phyloP scores from a whole-genome alignment of 192 early-diverging fungal genomes.

The Gaertneriomyces semiglobifer region DNA sequence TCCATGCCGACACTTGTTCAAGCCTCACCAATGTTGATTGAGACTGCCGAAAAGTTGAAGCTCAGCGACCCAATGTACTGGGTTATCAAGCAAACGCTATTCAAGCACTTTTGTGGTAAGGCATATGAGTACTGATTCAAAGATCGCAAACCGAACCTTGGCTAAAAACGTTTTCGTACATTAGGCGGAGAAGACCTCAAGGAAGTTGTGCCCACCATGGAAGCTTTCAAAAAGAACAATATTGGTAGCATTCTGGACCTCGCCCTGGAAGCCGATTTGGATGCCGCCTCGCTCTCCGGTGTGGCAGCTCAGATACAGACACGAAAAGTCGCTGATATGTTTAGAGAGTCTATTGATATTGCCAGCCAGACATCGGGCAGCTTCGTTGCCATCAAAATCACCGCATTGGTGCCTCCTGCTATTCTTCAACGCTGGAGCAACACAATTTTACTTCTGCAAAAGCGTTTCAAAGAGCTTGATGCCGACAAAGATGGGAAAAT shows the following conservation, averaged over 20 bases:
- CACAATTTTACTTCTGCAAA: constrained; percentile 45
- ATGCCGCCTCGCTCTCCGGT: constrained; percentile 31
- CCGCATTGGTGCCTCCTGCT: constrained; percentile 72
- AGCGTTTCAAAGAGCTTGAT: constrained; percentile 43
- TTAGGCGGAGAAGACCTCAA: constrained; percentile 79
- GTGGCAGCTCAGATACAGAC: constrained; percentile 38
- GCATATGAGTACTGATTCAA: background rate
- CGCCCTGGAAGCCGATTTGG: constrained; percentile 66
- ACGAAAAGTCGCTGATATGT: constrained; percentile 63
- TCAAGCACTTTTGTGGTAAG: constrained; percentile 84
- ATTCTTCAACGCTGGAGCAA: constrained; percentile 72
- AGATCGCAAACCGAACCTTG: background rate
- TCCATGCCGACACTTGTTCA: constrained; percentile 61
- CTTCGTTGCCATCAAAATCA: constrained; percentile 87
- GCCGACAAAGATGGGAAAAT: constrained; percentile 27
- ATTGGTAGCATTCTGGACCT: constrained; percentile 87
- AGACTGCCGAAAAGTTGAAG: constrained; percentile 48
- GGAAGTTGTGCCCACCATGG: constrained; percentile 83
- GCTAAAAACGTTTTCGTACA: constrained; percentile 3
- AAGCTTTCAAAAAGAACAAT: constrained; percentile 49
- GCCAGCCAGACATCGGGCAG: constrained; percentile 61
- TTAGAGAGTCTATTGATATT: constrained; percentile 70
- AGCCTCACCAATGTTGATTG: constrained; percentile 53
- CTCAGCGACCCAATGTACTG: constrained; percentile 55
- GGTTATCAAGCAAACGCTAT: constrained; percentile 82